phyloP scores from a whole-genome alignment of 345 rosid species.

The Luvunga scandens region DNA sequence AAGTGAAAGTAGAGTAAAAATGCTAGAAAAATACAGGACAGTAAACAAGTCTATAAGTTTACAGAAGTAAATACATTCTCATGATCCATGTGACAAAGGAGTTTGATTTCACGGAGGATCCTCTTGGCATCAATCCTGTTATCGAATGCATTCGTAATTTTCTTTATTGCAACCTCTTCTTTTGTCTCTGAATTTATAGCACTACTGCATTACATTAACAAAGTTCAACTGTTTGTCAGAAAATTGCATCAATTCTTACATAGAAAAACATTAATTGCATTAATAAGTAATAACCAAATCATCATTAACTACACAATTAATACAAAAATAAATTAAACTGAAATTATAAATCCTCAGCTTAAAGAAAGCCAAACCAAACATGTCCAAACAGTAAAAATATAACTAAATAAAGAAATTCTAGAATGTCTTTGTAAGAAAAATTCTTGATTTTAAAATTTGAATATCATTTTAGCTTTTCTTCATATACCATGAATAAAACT shows the following conservation, averaged over 20 bases:
- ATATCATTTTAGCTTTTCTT: not conserved
- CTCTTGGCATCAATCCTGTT: slow-evolving; percentile 91
- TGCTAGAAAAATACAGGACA: not conserved
- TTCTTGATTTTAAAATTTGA: not conserved
- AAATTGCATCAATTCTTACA: not conserved
- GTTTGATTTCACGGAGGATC: slow-evolving; percentile 90
- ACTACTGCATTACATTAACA: slow-evolving; percentile 45
- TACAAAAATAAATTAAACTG: not conserved
- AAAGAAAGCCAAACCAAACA: not conserved
- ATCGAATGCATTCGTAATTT: slow-evolving; percentile 86
- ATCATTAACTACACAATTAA: not conserved
- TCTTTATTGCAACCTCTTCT: slow-evolving; percentile 91
- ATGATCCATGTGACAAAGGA: slow-evolving; percentile 86
- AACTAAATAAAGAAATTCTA: not conserved
- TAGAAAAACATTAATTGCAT: not conserved
- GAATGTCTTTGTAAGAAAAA: not conserved
- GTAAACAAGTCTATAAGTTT: not conserved
- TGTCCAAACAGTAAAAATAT: not conserved
- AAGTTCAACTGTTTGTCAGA: not conserved
- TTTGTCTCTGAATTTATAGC: slow-evolving; percentile 69
- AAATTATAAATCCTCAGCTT: not conserved
- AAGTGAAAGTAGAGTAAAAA: not conserved
- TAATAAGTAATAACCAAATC: not conserved
- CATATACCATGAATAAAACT: too few relatives aligned
- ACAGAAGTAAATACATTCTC: slow-evolving; percentile 53